phyloP scores from a whole-genome alignment of 129 eudicot species.

The Lactuca sativa region DNA sequence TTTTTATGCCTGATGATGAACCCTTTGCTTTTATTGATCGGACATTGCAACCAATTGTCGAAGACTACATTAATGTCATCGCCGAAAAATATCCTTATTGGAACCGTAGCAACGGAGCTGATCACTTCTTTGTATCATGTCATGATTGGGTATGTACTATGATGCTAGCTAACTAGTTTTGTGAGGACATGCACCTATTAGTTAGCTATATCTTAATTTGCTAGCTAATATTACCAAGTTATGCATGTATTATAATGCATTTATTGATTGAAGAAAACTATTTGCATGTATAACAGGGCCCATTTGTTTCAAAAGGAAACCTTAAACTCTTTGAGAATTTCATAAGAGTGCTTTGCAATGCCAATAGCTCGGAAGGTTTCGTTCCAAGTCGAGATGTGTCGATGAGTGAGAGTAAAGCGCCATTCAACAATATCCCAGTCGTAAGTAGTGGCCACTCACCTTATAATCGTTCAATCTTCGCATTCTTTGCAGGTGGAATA shows the following conservation, averaged over 20 bases:
- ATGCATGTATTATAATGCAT: too few species aligned
- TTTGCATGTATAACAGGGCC: constrained; percentile 42
- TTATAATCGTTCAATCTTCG: constrained; percentile 48
- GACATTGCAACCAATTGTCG: constrained; percentile 38
- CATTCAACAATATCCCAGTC: constrained; percentile 36
- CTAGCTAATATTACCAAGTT: too few species aligned
- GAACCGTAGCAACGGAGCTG: constrained; percentile 75
- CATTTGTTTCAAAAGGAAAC: constrained; percentile 42
- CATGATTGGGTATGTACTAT: constrained; percentile 57
- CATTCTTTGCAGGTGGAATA: constrained; percentile 66
- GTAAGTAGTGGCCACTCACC: constrained; percentile 49
- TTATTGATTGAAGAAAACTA: background rate
- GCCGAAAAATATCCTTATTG: constrained; percentile 59
- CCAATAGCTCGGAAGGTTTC: constrained; percentile 71
- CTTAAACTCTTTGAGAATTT: constrained; percentile 49
- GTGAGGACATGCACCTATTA: background rate
- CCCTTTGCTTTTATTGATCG: constrained; percentile 23
- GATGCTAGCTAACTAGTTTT: too few species aligned
- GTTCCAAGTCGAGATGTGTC: constrained; percentile 59
- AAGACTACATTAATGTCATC: constrained; percentile 50
- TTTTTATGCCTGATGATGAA: constrained; percentile 38
- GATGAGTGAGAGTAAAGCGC: constrained; percentile 60
- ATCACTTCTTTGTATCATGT: constrained; percentile 80
- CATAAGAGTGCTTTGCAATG: constrained; percentile 73
- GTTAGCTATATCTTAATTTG: too few species aligned